phyloP scores from a whole-genome alignment of 1,284 basidiomycete species.

The Omphalotus olearius region DNA sequence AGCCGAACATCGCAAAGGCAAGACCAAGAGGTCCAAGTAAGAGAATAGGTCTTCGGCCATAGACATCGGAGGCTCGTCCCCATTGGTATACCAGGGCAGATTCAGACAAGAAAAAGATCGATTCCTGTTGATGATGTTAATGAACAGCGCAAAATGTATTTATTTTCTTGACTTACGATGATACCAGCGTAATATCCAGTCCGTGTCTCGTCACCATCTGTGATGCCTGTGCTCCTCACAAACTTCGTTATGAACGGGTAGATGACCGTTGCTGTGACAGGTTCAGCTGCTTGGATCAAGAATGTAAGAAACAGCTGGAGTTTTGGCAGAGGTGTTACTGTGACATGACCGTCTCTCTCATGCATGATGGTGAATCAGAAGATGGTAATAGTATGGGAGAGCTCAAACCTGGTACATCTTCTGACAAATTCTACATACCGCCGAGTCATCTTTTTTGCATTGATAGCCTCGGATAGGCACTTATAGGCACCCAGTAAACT shows the following conservation, averaged over 20 bases:
- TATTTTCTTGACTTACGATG: conserved; percentile 33
- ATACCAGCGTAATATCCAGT: conserved; percentile 56
- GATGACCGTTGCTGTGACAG: conserved; percentile 44
- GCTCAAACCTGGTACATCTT: no score
- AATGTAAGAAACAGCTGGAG: conserved; percentile 35
- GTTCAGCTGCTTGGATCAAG: conserved; percentile 42
- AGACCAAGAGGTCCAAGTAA: conserved; percentile 40
- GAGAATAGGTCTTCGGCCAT: conserved; percentile 40
- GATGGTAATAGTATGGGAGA: no score
- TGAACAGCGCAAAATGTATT: background rate
- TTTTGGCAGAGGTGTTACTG: conserved; percentile 35
- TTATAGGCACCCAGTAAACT: no score
- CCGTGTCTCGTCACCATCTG: conserved; percentile 42
- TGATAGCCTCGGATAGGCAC: no score
- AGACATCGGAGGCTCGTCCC: conserved; percentile 38
- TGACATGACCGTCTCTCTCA: no score
- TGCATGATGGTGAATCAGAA: no score
- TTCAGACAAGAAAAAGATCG: conserved; percentile 39
- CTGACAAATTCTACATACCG: no score
- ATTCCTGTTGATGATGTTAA: conserved; percentile 29
- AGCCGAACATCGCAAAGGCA: conserved; percentile 35
- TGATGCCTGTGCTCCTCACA: conserved; percentile 43
- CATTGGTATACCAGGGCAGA: conserved; percentile 36
- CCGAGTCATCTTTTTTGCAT: no score
- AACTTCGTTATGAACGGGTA: conserved; percentile 45